A percentile compares a stretch with the other conserved stretches of the same genome.
Conservation (phyloP, 768 basidiomycete genomes). For the Boletus huronensis region DNA sequence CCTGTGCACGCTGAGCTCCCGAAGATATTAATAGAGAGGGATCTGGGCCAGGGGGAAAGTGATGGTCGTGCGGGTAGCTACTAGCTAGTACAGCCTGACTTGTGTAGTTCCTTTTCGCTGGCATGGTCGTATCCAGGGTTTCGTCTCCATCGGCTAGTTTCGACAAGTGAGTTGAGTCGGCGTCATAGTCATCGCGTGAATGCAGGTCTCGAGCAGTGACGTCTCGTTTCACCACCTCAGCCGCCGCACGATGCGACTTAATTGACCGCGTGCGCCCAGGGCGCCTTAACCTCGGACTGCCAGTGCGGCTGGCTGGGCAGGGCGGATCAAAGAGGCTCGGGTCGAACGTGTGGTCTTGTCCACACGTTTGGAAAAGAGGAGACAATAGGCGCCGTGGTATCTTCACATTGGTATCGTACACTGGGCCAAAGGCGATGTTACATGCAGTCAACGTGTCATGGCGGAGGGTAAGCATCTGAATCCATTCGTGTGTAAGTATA, state of each 20-base stretch:
- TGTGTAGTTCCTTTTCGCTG: neutral
- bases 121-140: neutral
- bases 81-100: no score
- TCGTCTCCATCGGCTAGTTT: neutral
- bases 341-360: neutral
- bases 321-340: neutral
- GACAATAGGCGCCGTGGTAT: neutral
- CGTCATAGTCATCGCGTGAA: neutral
- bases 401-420: neutral
- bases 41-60: no score
- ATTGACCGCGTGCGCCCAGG: neutral
- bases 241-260: neutral
- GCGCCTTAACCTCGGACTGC: no score
- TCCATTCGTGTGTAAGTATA: neutral
- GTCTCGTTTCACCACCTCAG: neutral
- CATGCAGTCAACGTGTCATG: constrained; percentile 3
- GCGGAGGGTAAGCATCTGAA: neutral
- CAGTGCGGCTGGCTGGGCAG: no score
- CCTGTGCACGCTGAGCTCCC: no score
- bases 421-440: neutral
- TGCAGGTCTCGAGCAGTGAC: neutral
- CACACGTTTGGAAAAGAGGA: no score
- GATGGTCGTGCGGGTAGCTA: no score
- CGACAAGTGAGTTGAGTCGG: neutral
- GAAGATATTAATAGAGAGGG: no score